These are phyloP conservation scores for Plasmodium chabaudi DNA, from an alignment of 169 alveolate genomes.

Conservation along the genomic window DNA sequence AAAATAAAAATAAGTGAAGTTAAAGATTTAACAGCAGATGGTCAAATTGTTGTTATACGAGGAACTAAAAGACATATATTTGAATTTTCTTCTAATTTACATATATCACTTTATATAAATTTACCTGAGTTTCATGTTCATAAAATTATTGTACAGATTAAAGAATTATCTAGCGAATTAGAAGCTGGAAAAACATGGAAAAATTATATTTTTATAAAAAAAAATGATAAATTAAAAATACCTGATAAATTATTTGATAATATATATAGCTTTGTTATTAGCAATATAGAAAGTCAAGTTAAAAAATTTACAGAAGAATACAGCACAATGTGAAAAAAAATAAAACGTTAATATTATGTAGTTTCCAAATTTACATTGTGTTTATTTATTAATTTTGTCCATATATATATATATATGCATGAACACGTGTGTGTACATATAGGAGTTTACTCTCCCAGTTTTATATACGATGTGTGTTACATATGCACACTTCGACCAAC, in stretches of 20 bases:
- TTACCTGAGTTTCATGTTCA: constrained; percentile 44
- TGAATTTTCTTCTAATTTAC: constrained; percentile 83
- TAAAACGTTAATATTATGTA: background rate
- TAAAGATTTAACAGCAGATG: constrained; percentile 86
- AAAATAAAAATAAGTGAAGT: constrained; percentile 79
- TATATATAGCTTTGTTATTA: constrained; percentile 25
- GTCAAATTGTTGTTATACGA: constrained; percentile 88
- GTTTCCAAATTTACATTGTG: no score
- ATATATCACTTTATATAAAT: constrained; percentile 44
- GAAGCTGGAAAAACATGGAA: constrained; percentile 85
- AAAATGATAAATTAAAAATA: constrained; percentile 53
- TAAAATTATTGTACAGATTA: constrained; percentile 75
- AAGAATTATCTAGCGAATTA: constrained; percentile 83
- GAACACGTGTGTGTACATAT: no score
- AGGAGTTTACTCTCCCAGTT: no score
- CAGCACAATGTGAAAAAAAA: constrained; percentile 14
- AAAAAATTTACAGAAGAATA: constrained; percentile 47
- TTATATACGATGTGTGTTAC: no score
- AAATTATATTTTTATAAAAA: constrained; percentile 77
- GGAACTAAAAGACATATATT: constrained; percentile 89
- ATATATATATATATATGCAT: no score
- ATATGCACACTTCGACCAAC: no score
- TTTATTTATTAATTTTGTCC: no score
- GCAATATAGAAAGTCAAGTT: constrained; percentile 33
- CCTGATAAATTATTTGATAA: constrained; percentile 33